phyloP scores from a whole-genome alignment of 805 yeast genomes.

The Komagataella phaffii region DNA sequence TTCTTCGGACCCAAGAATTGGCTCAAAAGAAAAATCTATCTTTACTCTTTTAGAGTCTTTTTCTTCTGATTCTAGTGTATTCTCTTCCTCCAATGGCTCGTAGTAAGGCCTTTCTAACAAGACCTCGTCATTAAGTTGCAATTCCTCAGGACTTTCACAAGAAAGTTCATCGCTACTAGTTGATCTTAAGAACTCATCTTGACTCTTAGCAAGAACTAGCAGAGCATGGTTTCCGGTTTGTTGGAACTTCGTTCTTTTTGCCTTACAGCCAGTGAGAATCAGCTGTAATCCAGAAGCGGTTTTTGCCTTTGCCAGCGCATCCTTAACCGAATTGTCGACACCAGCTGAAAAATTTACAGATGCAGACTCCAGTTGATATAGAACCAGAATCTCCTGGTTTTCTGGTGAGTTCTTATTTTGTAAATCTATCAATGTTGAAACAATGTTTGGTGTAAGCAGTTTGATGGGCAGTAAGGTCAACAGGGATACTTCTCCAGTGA shows the following conservation, averaged over 20 bases:
- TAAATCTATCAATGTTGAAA: conserved; percentile 18
- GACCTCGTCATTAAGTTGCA: conserved; percentile 61
- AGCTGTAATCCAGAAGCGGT: conserved; percentile 46
- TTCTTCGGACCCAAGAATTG: conserved; percentile 4
- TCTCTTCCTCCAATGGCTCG: conserved; percentile 41
- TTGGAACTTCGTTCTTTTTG: conserved; percentile 79
- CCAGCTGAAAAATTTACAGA: conserved; percentile 48
- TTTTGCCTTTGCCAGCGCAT: conserved; percentile 41
- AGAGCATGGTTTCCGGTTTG: conserved; percentile 56
- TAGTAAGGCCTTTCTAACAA: conserved; percentile 64
- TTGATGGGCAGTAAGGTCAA: conserved; percentile 27
- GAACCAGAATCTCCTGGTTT: conserved; percentile 23
- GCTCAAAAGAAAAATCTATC: conserved; percentile 19
- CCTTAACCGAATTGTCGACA: conserved; percentile 47
- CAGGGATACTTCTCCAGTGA: conserved; percentile 41
- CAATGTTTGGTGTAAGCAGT: conserved; percentile 21
- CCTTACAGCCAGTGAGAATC: conserved; percentile 77
- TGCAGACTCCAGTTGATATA: conserved; percentile 54
- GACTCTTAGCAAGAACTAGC: conserved; percentile 57
- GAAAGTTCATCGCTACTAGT: conserved; percentile 6
- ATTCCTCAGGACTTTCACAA: conserved; percentile 33
- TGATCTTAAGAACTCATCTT: conserved; percentile 11
- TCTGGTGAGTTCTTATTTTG: conserved; percentile 15
- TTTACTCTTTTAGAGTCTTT: conserved; percentile 25
- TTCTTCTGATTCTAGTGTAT: conserved; percentile 20